Evolutionary conservation across 2,329 filamentous ascomycete species (phyloP).

Genomic region (Fusarium sp.): DNA sequence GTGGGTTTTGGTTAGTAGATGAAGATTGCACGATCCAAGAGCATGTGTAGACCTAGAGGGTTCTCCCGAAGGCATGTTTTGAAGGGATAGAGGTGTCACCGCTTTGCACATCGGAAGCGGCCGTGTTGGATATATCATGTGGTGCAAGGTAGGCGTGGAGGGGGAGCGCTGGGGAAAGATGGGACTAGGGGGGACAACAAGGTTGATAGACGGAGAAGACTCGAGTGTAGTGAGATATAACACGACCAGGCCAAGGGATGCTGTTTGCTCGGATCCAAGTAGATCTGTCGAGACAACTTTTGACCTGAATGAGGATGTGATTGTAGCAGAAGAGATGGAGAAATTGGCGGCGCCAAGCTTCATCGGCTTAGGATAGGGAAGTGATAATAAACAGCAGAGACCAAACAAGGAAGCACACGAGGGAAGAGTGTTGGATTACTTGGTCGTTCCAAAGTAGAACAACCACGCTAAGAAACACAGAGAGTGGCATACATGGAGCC

Average conservation of each 20-base stretch:
- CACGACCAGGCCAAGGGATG: too few relatives aligned
- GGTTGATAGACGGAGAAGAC: too few relatives aligned
- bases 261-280: too few relatives aligned
- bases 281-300: too few relatives aligned
- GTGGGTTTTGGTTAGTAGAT: slow-evolving; percentile 16
- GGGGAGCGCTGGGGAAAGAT: background rate
- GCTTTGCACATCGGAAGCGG: background rate
- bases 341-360: too few relatives aligned
- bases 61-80: background rate
- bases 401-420: background rate
- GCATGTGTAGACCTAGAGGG: background rate
- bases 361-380: background rate
- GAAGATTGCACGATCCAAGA: background rate
- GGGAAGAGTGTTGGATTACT: background rate
- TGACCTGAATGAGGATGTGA: too few relatives aligned
- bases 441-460: background rate
- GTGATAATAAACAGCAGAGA: background rate
- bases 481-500: slow-evolving; percentile 27
- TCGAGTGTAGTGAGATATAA: too few relatives aligned
- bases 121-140: background rate
- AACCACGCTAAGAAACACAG: slow-evolving; percentile 2
- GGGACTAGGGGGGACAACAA: too few relatives aligned
- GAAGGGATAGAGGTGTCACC: background rate
- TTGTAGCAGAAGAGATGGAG: too few relatives aligned
- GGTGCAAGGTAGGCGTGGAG: background rate